Evolutionary conservation across 108 stramenopile species (phyloP).

Genomic region (Nitzschia sp.): DNA sequence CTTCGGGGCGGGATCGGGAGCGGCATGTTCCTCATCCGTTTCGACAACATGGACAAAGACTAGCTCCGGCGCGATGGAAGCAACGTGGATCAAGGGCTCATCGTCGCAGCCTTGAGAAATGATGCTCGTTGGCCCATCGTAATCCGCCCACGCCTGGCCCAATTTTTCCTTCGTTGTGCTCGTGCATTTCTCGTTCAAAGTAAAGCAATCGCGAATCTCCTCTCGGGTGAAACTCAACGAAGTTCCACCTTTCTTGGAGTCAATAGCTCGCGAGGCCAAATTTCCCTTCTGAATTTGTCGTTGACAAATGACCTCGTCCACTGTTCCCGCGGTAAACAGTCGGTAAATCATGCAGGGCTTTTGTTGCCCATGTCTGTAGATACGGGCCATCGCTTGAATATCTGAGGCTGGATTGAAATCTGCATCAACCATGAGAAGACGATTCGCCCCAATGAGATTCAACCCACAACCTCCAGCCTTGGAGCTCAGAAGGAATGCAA

Average conservation of each 20-base stretch:
- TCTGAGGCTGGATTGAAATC: constrained; percentile 89
- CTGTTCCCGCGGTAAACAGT: constrained; percentile 78
- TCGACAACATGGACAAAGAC: constrained; percentile 57
- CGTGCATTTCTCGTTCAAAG: constrained; percentile 42
- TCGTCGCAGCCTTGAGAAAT: constrained; percentile 38
- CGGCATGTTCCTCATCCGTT: no score
- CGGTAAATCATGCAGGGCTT: constrained; percentile 82
- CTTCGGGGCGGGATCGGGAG: not conserved
- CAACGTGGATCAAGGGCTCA: constrained; percentile 43
- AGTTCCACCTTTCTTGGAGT: constrained; percentile 29
- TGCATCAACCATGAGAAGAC: constrained; percentile 73
- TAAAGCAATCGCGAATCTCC: constrained; percentile 78
- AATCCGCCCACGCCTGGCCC: constrained; percentile 66
- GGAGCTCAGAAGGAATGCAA: constrained; percentile 83
- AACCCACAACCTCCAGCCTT: constrained; percentile 91
- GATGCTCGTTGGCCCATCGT: constrained; percentile 39
- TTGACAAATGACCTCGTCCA: constrained; percentile 71
- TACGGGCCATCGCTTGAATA: constrained; percentile 86
- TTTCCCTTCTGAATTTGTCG: constrained; percentile 76
- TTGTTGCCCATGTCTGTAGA: constrained; percentile 88
- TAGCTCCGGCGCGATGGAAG: constrained; percentile 22
- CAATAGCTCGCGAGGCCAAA: constrained; percentile 53
- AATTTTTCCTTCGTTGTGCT: constrained; percentile 80
- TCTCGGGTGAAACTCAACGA: constrained; percentile 54
- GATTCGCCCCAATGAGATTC: constrained; percentile 84